Evolutionary conservation across 176 grass and related monocot species (phyloP).

Genomic region (Stipa capillata): DNA sequence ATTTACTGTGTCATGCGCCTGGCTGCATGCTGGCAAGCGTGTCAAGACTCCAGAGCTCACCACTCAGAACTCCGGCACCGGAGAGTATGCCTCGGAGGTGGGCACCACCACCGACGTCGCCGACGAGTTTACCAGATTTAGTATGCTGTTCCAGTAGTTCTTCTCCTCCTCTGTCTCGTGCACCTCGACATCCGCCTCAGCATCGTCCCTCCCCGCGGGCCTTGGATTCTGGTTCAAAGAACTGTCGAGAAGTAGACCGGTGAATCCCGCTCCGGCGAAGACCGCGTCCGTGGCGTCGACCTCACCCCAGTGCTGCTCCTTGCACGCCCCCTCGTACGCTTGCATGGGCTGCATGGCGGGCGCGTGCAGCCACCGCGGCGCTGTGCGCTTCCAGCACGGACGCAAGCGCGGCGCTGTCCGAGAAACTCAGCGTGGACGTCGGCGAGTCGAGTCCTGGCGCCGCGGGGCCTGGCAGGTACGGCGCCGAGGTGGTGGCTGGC

Average conservation of each 20-base stretch:
- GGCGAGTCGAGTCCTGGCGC: conserved; percentile 38
- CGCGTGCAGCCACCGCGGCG: conserved; percentile 1
- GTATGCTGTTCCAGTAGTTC: conserved; percentile 58
- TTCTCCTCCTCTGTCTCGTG: conserved; percentile 43
- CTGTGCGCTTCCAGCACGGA: conserved; percentile 34
- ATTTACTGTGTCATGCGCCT: conserved; percentile 28
- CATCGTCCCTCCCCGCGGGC: neutral
- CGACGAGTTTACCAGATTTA: conserved; percentile 52
- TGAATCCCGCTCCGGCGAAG: conserved; percentile 31
- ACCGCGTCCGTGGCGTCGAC: neutral
- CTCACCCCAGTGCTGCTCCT: conserved; percentile 21
- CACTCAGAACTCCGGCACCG: conserved; percentile 32
- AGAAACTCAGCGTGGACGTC: conserved; percentile 58
- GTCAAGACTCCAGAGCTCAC: conserved; percentile 11
- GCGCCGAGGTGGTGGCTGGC: neutral
- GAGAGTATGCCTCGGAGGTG: conserved; percentile 16
- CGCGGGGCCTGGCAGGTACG: neutral
- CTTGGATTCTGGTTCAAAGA: conserved; percentile 20
- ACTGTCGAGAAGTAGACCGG: conserved; percentile 40
- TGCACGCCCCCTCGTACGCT: conserved; percentile 36
- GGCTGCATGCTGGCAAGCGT: neutral
- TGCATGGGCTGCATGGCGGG: conserved; percentile 53
- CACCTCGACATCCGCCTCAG: neutral
- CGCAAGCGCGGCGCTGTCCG: conserved; percentile 40
- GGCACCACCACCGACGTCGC: neutral